Evolutionary conservation across 768 basidiomycete species (phyloP), one percentile per base, ranked within the genome.

Genomic region (Suillus subaureus): DNA sequence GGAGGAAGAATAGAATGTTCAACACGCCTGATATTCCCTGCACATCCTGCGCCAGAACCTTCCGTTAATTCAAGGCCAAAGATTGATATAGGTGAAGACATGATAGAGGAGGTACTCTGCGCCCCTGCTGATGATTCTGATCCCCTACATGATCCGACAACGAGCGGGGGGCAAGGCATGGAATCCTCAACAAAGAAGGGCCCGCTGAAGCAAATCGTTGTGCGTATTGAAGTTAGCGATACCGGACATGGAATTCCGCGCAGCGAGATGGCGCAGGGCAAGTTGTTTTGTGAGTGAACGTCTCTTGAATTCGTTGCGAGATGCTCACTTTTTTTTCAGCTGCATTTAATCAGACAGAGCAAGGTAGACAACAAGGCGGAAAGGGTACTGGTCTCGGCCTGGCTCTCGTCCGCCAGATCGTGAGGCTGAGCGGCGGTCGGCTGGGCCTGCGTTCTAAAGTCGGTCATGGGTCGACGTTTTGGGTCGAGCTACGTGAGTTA

Each of bases 201-300:
- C 45, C 68, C 81, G 3, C 67, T 84, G 64, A 89, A 92, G 67
- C 79, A 79, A 73, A 90, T 92, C 65, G 89, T 92, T 61, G 91
- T 96, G n/a, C 83, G 94, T 64, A 90, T 95, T 35, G 93, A 95
- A 73, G 86, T 96, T 4, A 84, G 85, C 5, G 93, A 94, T 77
- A 94, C 93, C 0, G 90, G 86, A 6, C 84, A 80, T 51, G 90
- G 90, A 4, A 85, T 91, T 63, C 79, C 80, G 57, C 82, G 83
- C 47, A 81, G 81, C 70, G 93, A 94, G 74, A 88, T 94, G 78
- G 81, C 82, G 1, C 85, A 90, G 69, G 83, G 84, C 62, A 91
- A 90, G 70, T 77, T 91, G 21, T 92, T 92, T 71, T 88, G 90
- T 89, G 70, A 73, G 88, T 79, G 45, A 49, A 42, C 18, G 37